Evolutionary conservation across 2,329 filamentous ascomycete species (phyloP).

Genomic region (Exophiala spinifera): DNA sequence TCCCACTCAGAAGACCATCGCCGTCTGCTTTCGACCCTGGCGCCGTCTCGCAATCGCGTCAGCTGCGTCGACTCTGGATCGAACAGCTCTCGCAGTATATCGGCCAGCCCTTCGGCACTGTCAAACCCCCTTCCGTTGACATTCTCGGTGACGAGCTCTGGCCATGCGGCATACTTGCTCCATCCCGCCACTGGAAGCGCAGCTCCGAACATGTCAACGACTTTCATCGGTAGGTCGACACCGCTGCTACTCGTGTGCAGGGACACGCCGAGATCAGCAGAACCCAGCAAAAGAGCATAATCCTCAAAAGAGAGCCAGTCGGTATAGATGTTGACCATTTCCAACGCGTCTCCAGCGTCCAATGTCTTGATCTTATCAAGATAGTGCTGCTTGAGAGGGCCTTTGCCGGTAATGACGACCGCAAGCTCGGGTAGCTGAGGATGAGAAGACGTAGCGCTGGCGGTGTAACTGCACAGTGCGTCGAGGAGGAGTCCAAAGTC

Average conservation of each 20-base stretch:
- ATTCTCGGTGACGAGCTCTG: conserved; percentile 83
- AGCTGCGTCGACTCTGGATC: conserved; percentile 54
- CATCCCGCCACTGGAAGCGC: conserved; percentile 89
- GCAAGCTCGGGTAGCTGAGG: conserved; percentile 63
- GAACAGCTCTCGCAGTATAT: conserved; percentile 65
- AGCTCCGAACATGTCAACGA: conserved; percentile 97
- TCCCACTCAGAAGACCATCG: conserved; percentile 96
- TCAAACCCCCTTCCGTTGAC: conserved; percentile 84
- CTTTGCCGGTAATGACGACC: conserved; percentile 91
- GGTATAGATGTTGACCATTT: conserved; percentile 69
- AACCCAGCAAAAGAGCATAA: conserved; percentile 79
- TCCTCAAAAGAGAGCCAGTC: conserved; percentile 81
- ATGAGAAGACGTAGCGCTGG: conserved; percentile 43
- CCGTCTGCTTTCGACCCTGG: conserved; percentile 67
- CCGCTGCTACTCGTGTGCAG: conserved; percentile 91
- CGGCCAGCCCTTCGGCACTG: conserved; percentile 63
- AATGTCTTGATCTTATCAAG: conserved; percentile 61
- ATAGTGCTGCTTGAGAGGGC: conserved; percentile 77
- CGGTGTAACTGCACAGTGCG: conserved; percentile 72
- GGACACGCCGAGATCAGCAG: conserved; percentile 84
- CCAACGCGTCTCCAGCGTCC: conserved; percentile 59
- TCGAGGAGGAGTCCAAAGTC: conserved; percentile 87
- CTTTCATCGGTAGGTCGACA: conserved; percentile 97
- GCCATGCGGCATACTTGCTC: conserved; percentile 79
- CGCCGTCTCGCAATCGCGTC: conserved; percentile 62